phyloP scores from a whole-genome alignment of 2,329 filamentous ascomycete genomes.

The Knufia petricola region DNA sequence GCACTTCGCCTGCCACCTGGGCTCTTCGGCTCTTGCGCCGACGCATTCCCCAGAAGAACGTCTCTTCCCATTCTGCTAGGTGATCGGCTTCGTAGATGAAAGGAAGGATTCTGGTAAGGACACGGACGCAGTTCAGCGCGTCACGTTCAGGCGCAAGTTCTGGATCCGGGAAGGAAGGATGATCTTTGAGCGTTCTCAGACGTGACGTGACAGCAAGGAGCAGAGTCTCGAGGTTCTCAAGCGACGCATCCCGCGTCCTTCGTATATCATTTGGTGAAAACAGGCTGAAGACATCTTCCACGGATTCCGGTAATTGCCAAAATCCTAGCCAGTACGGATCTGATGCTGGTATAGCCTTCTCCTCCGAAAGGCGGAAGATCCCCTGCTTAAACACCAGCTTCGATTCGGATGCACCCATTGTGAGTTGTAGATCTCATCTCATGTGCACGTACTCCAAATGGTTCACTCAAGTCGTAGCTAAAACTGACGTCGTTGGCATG shows the following conservation, averaged over 20 bases:
- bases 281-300: conserved; percentile 92
- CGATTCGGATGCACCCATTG: conserved; percentile 95
- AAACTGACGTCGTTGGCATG: conserved; percentile 3
- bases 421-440: conserved; percentile 10
- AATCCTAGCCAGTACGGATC: conserved; percentile 96
- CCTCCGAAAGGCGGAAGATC: conserved; percentile 92
- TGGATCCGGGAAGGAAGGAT: conserved; percentile 80
- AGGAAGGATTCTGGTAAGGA: conserved; percentile 80
- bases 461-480: neutral
- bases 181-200: conserved; percentile 71
- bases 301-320: conserved; percentile 92
- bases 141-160: conserved; percentile 75
- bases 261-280: conserved; percentile 85
- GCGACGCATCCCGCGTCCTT: conserved; percentile 70
- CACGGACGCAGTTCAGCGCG: conserved; percentile 88
- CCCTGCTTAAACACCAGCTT: conserved; percentile 98
- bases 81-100: conserved; percentile 86
- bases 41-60: conserved; percentile 79
- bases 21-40: conserved; percentile 61
- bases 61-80: conserved; percentile 75
- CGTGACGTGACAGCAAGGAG: conserved; percentile 75
- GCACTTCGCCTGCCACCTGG: conserved; percentile 60
- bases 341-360: conserved; percentile 74
- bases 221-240: conserved; percentile 83
- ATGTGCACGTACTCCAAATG: neutral